Percentiles rank a stretch among this genome's conserved stretches.
phyloP scores from a whole-genome alignment of 768 basidiomycete species.

The Pisolithus tinctorius region DNA sequence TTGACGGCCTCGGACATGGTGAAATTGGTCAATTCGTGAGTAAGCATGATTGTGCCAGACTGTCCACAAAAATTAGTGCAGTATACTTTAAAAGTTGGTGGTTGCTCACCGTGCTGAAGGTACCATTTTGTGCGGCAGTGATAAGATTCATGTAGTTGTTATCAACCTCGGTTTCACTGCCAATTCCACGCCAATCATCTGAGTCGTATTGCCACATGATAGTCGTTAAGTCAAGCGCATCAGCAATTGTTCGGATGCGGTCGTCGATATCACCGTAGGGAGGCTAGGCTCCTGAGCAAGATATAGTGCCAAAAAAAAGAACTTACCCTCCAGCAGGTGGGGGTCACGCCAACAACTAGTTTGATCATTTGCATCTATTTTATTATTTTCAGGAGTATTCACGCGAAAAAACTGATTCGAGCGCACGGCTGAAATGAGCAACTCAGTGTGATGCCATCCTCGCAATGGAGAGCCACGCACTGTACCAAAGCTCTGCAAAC shows the following conservation, averaged over 20 bases:
- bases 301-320: background rate
- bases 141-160: slow-evolving; percentile 51
- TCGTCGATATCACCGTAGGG: slow-evolving; percentile 71
- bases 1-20: slow-evolving; percentile 56
- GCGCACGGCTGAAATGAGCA: slow-evolving; percentile 19
- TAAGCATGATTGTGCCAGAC: slow-evolving; percentile 47
- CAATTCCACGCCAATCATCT: slow-evolving; percentile 61
- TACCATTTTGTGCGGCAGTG: slow-evolving; percentile 35
- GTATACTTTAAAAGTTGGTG: background rate
- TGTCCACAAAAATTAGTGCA: slow-evolving; percentile 10
- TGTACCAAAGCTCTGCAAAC: slow-evolving; percentile 77
- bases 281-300: slow-evolving; percentile 32
- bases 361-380: slow-evolving; percentile 47
- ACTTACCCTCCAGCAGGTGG: slow-evolving; percentile 54
- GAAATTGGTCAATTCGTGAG: slow-evolving; percentile 54
- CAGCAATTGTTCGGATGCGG: slow-evolving; percentile 65
- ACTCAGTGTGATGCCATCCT: background rate
- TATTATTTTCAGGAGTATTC: background rate
- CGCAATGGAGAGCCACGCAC: slow-evolving; percentile 25
- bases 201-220: slow-evolving; percentile 70
- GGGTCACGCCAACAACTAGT: slow-evolving; percentile 47
- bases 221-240: slow-evolving; percentile 60
- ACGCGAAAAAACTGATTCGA: background rate
- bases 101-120: slow-evolving; percentile 30
- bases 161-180: slow-evolving; percentile 41